Base-by-base conservation (phyloP, 2,329 filamentous ascomycete genomes). In the Colletotrichum cuscutae region DNA sequence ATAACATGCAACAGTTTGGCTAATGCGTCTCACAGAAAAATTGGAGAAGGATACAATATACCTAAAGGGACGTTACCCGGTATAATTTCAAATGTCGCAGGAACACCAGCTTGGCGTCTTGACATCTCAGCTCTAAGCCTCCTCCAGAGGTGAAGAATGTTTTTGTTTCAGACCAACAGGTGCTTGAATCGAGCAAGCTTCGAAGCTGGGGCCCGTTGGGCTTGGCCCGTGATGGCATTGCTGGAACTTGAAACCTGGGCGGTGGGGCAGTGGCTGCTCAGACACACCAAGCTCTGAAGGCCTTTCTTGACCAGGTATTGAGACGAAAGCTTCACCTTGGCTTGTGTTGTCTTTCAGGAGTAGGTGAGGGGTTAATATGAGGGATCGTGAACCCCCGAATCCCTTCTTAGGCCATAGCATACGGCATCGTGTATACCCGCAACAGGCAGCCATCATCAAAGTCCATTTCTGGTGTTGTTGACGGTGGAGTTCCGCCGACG, bases 191-290 rank as follows among this genome's bases (percentile, higher is more conserved):
- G 30, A 19, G 24, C 49, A 58, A 52, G 53, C 54, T 58, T 13
- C 26, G 24, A 28, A 26, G 30, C 57, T 37, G 30, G 30, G 19
- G 58, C 30, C 15, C n/a, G 30, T 37, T 30, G 57, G 30, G 11
- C 28, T 53, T 64, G 30, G 49, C 49, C 49, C 61, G 13, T 53
- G 49, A 54, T 53, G 11, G 30, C 61, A 49, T 64, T 64, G 61
- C 46, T 49, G 30, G 9, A 63, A 22, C 46, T 53, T 63, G 61
- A 63, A 63, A 63, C 61, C 28, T 24, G 8, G 12, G 30, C 28
- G 32, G 61, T n/a, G 46, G n/a, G 22, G 53, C 57, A 62, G 57
- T 61, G 30, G 58, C 58, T 24, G 24, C 53, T 59, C 35, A 66
- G 24, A 32, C 64, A 66, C 35, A 53, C 28, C 28, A 53, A 53